Evolutionary conservation across 805 yeast species (phyloP).

Genomic region (Jamesozyma piceae): DNA sequence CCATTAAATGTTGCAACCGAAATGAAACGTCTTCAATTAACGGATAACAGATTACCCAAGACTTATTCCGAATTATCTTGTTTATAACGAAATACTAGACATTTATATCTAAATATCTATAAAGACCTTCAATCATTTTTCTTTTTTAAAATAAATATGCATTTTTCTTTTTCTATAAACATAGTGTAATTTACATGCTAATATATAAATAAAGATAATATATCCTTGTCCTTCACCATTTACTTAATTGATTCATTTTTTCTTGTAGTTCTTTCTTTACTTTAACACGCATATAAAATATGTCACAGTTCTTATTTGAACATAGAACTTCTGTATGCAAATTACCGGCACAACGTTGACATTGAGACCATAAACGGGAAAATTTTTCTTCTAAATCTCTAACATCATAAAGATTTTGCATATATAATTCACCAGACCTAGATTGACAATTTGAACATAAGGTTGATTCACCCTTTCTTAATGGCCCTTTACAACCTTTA

Average conservation of each 20-base stretch:
- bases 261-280: conserved; percentile 36
- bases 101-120: neutral
- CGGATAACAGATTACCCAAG: conserved; percentile 26
- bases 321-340: conserved; percentile 93
- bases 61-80: conserved; percentile 33
- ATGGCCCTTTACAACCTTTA: conserved; percentile 78
- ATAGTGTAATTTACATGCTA: neutral
- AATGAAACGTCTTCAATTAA: conserved; percentile 24
- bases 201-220: neutral
- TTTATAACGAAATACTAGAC: conserved; percentile 4
- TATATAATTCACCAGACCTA: conserved; percentile 68
- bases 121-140: too few relatives aligned
- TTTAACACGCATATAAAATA: conserved; percentile 84
- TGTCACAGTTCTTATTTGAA: conserved; percentile 93
- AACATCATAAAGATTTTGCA: conserved; percentile 71
- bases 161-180: neutral
- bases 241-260: conserved; percentile 32
- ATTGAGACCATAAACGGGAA: conserved; percentile 91
- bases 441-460: conserved; percentile 71
- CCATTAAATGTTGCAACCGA: conserved; percentile 9
- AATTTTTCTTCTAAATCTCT: conserved; percentile 74
- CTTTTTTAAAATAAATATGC: neutral
- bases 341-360: conserved; percentile 95
- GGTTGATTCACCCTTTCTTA: conserved; percentile 57
- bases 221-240: conserved; percentile 27